A percentile compares a stretch with the other conserved stretches of the same genome.
These are phyloP conservation scores for Wallemia hederae DNA, from an alignment of 1,284 basidiomycete genomes.

Conservation along the genomic window DNA sequence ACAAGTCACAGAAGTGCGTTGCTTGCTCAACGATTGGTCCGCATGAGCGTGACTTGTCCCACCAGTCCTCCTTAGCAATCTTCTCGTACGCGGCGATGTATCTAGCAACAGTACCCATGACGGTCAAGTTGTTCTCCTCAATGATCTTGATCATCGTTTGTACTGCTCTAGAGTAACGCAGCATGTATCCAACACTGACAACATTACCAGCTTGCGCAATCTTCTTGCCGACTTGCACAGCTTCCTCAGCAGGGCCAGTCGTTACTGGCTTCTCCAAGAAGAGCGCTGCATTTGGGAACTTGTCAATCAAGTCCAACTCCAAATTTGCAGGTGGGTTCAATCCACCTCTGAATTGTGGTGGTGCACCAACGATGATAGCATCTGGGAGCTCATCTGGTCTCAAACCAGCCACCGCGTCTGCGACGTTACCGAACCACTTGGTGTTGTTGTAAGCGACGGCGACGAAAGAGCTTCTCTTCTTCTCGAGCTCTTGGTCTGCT, in stretches of 20 bases:
- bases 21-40: constrained; percentile 92
- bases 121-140: constrained; percentile 74
- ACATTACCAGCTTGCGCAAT: constrained; percentile 41
- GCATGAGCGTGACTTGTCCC: constrained; percentile 49
- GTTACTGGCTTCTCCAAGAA: constrained; percentile 88
- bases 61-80: constrained; percentile 43
- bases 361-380: constrained; percentile 68
- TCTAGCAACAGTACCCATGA: constrained; percentile 29
- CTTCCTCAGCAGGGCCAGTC: constrained; percentile 34
- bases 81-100: constrained; percentile 80
- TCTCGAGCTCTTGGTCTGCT: constrained; percentile 46
- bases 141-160: constrained; percentile 97
- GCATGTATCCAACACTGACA: constrained; percentile 65
- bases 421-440: constrained; percentile 15
- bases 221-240: constrained; percentile 31
- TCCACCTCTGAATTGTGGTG: constrained; percentile 73
- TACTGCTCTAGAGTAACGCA: constrained; percentile 73
- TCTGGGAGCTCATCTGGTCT: constrained; percentile 20
- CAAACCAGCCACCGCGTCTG: constrained; percentile 44
- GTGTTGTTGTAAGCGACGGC: constrained; percentile 68
- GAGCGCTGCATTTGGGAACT: constrained; percentile 68
- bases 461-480: constrained; percentile 84
- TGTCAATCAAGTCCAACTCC: constrained; percentile 62
- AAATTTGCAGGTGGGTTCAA: constrained; percentile 50
- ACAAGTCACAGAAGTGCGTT: constrained; percentile 34